Conservation (phyloP, 345 rosid species). For the Corymbia maculata region DNA sequence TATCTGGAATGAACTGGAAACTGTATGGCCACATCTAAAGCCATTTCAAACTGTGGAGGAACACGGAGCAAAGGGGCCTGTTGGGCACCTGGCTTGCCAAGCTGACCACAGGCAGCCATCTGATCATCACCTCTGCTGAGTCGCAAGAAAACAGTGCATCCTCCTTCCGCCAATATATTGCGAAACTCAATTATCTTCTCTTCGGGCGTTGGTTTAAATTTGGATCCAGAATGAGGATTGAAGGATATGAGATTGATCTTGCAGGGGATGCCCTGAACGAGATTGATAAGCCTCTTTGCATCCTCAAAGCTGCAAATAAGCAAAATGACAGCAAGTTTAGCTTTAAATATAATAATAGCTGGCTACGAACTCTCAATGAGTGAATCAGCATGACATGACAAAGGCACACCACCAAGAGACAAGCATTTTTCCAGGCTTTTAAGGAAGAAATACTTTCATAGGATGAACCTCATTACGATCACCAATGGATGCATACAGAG, state of each 20-base stretch:
- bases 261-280: constrained; percentile 90
- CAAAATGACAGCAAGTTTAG: not conserved
- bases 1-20: not conserved
- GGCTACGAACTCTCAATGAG: not conserved
- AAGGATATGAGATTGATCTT: constrained; percentile 88
- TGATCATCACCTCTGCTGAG: constrained; percentile 85
- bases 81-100: constrained; percentile 58
- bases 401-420: not conserved
- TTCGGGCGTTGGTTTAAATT: constrained; percentile 58
- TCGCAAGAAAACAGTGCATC: constrained; percentile 56
- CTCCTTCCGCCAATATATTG: constrained; percentile 59
- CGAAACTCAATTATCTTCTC: constrained; percentile 78
- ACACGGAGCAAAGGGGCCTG: constrained; percentile 70
- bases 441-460: not conserved
- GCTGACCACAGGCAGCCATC: constrained; percentile 99
- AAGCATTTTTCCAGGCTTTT: not conserved
- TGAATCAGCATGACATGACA: not conserved
- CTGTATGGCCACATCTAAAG: not conserved
- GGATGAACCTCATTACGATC: not conserved
- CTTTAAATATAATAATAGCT: not conserved
- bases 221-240: constrained; percentile 79
- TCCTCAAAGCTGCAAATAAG: constrained; percentile 60
- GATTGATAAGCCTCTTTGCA: constrained; percentile 73
- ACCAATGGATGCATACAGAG: not conserved
- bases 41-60: constrained; percentile 60